These are phyloP conservation scores for Fraxinus nigra DNA, from an alignment of 305 asterid species.

Conservation along the genomic window DNA sequence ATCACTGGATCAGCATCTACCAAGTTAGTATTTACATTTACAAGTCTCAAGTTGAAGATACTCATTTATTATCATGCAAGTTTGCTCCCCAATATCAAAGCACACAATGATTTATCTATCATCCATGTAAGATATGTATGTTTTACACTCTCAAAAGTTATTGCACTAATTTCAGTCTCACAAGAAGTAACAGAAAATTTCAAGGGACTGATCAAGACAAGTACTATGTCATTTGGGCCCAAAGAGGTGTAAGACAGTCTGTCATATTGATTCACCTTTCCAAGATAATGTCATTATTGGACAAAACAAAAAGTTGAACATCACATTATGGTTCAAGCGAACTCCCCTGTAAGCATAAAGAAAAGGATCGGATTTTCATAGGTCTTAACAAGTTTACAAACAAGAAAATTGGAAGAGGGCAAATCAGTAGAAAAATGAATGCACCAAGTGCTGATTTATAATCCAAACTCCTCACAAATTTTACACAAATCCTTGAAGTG, in stretches of 20 bases:
- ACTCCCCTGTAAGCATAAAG: not conserved
- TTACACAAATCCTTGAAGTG: not conserved
- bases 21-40: not conserved
- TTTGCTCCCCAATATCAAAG: not conserved
- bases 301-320: not conserved
- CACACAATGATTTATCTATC: not conserved
- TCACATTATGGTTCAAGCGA: not conserved
- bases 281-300: not conserved
- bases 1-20: not conserved
- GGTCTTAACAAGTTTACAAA: not conserved
- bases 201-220: not conserved
- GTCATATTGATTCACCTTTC: not conserved
- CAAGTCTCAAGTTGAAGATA: not conserved
- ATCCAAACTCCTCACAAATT: not conserved
- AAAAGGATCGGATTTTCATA: not conserved
- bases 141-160: not conserved
- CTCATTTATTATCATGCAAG: not conserved
- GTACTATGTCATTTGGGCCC: not conserved
- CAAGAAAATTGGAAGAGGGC: not conserved
- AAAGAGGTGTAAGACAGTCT: not conserved
- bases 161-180: not conserved
- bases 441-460: not conserved
- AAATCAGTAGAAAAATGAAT: not conserved
- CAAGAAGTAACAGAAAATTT: not conserved
- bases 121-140: not conserved